Evolutionary conservation across 2,329 filamentous ascomycete genomes (phyloP).

Genomic region (Pleurostoma richardsiae): DNA sequence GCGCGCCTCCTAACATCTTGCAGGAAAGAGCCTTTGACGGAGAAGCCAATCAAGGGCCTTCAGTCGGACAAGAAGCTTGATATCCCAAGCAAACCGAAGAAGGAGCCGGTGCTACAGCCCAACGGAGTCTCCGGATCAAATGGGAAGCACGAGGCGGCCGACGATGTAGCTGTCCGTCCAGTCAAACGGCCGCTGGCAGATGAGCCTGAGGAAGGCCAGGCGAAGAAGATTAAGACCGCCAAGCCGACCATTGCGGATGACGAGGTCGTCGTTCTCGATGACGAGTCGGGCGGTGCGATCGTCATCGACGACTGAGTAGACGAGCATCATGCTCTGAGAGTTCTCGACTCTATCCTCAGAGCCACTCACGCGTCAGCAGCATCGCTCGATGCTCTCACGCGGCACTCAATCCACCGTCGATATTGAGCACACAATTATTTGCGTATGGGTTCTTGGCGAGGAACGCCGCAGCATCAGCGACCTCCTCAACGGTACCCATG

Average conservation of each 20-base stretch:
- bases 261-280: slow-evolving; percentile 45
- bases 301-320: slow-evolving; percentile 51
- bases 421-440: slow-evolving; percentile 80
- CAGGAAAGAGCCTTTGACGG: slow-evolving; percentile 35
- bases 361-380: background rate
- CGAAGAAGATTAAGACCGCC: slow-evolving; percentile 44
- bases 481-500: slow-evolving; percentile 64
- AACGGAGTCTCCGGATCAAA: slow-evolving; percentile 35
- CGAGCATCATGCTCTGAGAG: no score
- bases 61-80: slow-evolving; percentile 34
- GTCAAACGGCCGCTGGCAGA: slow-evolving; percentile 43
- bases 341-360: no score
- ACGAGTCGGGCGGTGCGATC: slow-evolving; percentile 52
- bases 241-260: slow-evolving; percentile 31
- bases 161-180: slow-evolving; percentile 25
- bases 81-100: slow-evolving; percentile 51
- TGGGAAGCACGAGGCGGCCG: slow-evolving; percentile 33
- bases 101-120: slow-evolving; percentile 26
- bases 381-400: slow-evolving; percentile 28
- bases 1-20: slow-evolving; percentile 17
- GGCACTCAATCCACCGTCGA: slow-evolving; percentile 80
- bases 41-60: slow-evolving; percentile 50
- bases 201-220: slow-evolving; percentile 27
- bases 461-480: slow-evolving; percentile 79
- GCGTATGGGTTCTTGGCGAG: slow-evolving; percentile 74